A percentile compares a stretch with the other conserved stretches of the same genome.
Evolutionary conservation across 192 early-diverging fungal genomes (phyloP).

Genomic region (Rhizoclosmatium sp.): DNA sequence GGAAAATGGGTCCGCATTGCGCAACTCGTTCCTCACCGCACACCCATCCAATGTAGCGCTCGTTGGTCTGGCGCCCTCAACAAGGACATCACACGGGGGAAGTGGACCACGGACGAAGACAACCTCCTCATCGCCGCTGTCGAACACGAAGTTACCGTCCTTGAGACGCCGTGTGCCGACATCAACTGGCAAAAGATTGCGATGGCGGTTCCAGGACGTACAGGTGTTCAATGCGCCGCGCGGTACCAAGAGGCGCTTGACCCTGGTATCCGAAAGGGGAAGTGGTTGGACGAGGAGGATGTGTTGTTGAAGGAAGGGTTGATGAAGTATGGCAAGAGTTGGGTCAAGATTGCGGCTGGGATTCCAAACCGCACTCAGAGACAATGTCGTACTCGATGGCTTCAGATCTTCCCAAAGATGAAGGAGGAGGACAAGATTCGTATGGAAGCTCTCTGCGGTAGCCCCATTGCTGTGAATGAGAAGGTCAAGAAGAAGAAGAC

Average conservation of each 20-base stretch:
- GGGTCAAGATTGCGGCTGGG: constrained; percentile 85
- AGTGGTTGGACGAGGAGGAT: constrained; percentile 62
- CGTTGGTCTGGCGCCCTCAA: constrained; percentile 46
- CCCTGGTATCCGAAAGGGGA: constrained; percentile 60
- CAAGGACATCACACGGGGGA: constrained; percentile 44
- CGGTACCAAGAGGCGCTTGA: constrained; percentile 89
- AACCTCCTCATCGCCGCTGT: constrained; percentile 38
- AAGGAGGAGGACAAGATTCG: constrained; percentile 12
- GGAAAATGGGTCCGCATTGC: constrained; percentile 48
- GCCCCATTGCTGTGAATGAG: constrained; percentile 42
- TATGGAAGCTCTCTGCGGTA: constrained; percentile 11
- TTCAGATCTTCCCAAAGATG: constrained; percentile 42
- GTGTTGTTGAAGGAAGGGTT: constrained; percentile 73
- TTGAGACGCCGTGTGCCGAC: constrained; percentile 17
- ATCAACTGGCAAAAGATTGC: constrained; percentile 86
- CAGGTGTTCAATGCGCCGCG: constrained; percentile 90
- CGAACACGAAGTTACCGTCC: not conserved
- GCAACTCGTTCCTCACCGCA: constrained; percentile 36
- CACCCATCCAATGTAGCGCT: constrained; percentile 43
- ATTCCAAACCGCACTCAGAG: constrained; percentile 89
- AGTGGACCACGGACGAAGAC: constrained; percentile 52
- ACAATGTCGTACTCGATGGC: constrained; percentile 90
- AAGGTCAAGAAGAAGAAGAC: constrained; percentile 36
- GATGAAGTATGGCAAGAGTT: constrained; percentile 73
- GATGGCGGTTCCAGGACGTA: constrained; percentile 77